Evolutionary conservation across 2,329 filamentous ascomycete genomes (phyloP), one percentile per base, ranked within the genome.

Genomic region (Trichoderma harzianum): DNA sequence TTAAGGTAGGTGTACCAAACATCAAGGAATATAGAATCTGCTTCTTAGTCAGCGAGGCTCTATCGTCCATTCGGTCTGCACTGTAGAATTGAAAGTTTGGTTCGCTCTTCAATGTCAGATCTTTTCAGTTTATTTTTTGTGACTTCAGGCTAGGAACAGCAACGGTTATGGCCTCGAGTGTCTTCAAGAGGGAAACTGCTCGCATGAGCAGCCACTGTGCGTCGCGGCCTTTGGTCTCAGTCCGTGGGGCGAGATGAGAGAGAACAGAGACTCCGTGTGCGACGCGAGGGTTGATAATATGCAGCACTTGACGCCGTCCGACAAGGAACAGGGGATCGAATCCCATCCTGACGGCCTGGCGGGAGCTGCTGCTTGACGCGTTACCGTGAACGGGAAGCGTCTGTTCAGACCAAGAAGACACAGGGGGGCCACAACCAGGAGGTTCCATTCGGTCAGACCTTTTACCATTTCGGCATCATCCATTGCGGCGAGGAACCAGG

Each of bases 101-200:
- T 28, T 53, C 53, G 53, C 21, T 66, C 55, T 67, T 58, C 24
- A 57, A 76, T 75, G 86, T 93, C 91, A 92, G 91, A 87, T 92
- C 90, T 93, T 92, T 92, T 92, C 89, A 92, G 89, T 92, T 88
- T 86, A 79, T 80, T 76, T 76, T 77, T 77, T 78, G 81, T 78
- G 80, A 83, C 86, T 80, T 88, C 85, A 88, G 80, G 74, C 83
- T 82, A 79, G 80, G 78, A 79, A 83, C 83, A 79, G 76, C 85
- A 83, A 79, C 86, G 86, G 87, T 80, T 88, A 84, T 80, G 78
- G 80, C 77, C 76, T 73, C 72, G 74, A 73, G 76, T 65, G 74
- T 73, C 72, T 73, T 67, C 47, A 60, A 69, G 47, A 8, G 28
- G 14, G 18, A 39, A 18, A 26, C 30, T 53, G 61, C 60, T 64